These are phyloP conservation scores for Betula pendula DNA, from an alignment of 306 rosid genomes.

Conservation along the genomic window DNA sequence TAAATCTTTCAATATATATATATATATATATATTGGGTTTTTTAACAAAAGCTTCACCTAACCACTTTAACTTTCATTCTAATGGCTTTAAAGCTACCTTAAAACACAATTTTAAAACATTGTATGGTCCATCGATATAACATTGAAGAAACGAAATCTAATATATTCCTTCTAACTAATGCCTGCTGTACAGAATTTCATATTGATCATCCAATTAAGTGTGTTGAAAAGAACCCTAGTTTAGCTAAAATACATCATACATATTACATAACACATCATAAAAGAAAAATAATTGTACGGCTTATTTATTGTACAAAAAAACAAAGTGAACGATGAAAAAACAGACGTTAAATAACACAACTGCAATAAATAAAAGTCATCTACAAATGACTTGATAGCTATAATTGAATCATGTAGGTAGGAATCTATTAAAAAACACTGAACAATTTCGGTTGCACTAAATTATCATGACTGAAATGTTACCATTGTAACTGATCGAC, in stretches of 20 bases:
- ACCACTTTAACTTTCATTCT: constrained; percentile 35
- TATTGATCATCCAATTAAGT: neutral
- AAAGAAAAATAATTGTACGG: neutral
- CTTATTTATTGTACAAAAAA: neutral
- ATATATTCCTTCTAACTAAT: constrained; percentile 33
- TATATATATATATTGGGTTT: constrained; percentile 9
- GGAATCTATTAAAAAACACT: constrained; percentile 37
- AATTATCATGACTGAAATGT: constrained; percentile 8
- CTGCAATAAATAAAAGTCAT: neutral
- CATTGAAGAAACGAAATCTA: constrained; percentile 35
- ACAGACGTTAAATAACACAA: constrained; percentile 3
- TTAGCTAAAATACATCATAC: neutral
- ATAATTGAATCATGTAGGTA: constrained; percentile 41
- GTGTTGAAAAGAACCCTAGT: neutral
- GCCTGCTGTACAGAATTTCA: neutral
- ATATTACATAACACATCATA: neutral
- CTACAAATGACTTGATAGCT: neutral
- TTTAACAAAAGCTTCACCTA: constrained; percentile 51
- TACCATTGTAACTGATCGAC: constrained; percentile 24
- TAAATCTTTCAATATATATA: no score
- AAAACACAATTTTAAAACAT: constrained; percentile 37
- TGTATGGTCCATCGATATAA: constrained; percentile 52
- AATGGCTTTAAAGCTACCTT: constrained; percentile 44
- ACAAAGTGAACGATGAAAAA: neutral
- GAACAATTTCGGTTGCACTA: constrained; percentile 5